Percentiles rank a stretch among this genome's conserved stretches.
phyloP scores from a whole-genome alignment of 129 eudicot species.

The Saussurea involucrata region DNA sequence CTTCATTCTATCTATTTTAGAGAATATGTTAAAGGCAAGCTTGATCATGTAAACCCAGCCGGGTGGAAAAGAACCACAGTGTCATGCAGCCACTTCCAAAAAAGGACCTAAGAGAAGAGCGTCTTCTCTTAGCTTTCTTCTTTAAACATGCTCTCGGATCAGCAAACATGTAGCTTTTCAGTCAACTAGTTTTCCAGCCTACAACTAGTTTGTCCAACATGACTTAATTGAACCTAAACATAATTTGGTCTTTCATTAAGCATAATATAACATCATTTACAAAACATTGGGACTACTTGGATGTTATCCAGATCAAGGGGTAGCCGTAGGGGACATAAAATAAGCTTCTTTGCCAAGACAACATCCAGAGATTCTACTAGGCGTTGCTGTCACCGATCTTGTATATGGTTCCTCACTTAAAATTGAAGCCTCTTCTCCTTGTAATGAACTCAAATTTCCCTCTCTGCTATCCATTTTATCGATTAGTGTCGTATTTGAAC shows the following conservation, averaged over 20 bases:
- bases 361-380: conserved; percentile 60
- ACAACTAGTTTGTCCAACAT: not conserved
- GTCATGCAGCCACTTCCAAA: too few species aligned
- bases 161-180: not conserved
- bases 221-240: not conserved
- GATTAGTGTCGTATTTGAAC: conserved; percentile 35
- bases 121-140: too few species aligned
- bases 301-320: conserved; percentile 41
- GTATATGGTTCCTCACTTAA: conserved; percentile 35
- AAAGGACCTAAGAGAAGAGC: too few species aligned
- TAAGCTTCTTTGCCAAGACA: conserved; percentile 73
- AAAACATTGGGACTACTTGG: conserved; percentile 3
- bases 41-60: too few species aligned
- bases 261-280: conserved; percentile 20
- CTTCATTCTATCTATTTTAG: not conserved
- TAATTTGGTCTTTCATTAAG: not conserved
- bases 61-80: too few species aligned
- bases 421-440: conserved; percentile 25
- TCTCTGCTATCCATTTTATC: conserved; percentile 53
- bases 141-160: too few species aligned
- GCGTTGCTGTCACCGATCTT: conserved; percentile 48
- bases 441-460: conserved; percentile 33
- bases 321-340: conserved; percentile 29
- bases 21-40: not conserved
- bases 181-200: not conserved